Percentiles rank a stretch among this genome's conserved stretches.
Evolutionary conservation across 768 basidiomycete genomes (phyloP).

Genomic region (Pisolithus orientalis): DNA sequence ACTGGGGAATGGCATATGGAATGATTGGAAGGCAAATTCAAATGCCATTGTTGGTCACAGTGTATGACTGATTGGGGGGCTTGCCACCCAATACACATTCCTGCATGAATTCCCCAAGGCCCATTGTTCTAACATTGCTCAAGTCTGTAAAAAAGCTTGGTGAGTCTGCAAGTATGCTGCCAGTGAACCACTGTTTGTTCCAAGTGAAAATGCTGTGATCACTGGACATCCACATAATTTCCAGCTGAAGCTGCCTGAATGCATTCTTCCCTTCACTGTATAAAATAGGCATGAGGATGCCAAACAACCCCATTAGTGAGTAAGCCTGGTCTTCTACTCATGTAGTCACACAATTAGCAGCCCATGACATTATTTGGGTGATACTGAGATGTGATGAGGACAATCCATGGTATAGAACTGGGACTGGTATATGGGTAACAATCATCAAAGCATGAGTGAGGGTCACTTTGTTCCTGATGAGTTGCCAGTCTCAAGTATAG

Average conservation of each 20-base stretch:
- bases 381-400: neutral
- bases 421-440: neutral
- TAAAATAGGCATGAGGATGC: conserved; percentile 6
- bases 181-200: neutral
- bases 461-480: conserved; percentile 5
- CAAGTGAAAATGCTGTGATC: conserved; percentile 4
- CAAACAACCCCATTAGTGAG: conserved; percentile 11
- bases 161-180: neutral
- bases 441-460: neutral
- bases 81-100: neutral
- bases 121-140: neutral
- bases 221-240: conserved; percentile 1
- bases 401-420: neutral
- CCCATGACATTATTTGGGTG: conserved; percentile 8
- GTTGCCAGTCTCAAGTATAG: conserved; percentile 21
- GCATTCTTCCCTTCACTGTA: conserved; percentile 12
- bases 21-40: neutral
- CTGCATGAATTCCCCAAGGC: neutral
- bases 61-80: neutral
- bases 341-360: conserved; percentile 10
- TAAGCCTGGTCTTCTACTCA: conserved; percentile 13
- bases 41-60: neutral
- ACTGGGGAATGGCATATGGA: neutral
- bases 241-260: conserved; percentile 5
- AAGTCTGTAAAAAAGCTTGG: neutral